Evolutionary conservation across 345 rosid genomes (phyloP), one percentile per base, ranked within the genome.

Genomic region (Syzygium aromaticum): DNA sequence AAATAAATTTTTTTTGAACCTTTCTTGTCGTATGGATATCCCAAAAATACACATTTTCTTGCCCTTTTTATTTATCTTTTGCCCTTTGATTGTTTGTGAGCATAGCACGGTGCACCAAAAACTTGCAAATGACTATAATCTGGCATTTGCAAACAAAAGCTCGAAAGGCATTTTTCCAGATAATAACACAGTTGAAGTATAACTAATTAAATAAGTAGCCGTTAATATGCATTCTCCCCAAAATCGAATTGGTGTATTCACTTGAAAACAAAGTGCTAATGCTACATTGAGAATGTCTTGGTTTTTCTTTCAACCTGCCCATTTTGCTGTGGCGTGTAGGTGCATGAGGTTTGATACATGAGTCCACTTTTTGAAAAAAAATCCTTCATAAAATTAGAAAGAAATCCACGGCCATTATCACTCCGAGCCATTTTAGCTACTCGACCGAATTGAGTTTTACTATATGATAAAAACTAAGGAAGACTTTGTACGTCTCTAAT

Each of bases 281-380:
- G 59, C 51, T 11, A 84, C 52, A 11, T 88, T 63, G 38, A 86
- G 84, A 40, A 87, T 11, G 16, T 89, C 88, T 1, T 61, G 6
- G 11, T 89, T 88, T 89, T 86, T 10, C 83, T 53, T 38, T 87
- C 56, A 23, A 49, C 73, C 6, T 54, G 46, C 7, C 85, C 84
- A 87, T 90, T 85, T 85, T 88, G 64, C 21, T 85, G 83, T 6
- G 87, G 87, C 2, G n/a, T 88, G 11, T n/a, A 6, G 30, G 85
- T 14, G 5, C 78, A 89, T 28, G 90, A 57, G 8, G 25, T 59
- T 13, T 90, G 67, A 23, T 61, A 83, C 19, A 43, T 5, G 22
- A 54, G 49, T 8, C 83, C 91, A n/a, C 89, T 54, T 1, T 67
- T 33, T 21, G 1, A 5, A 49, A 52, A 28, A 15, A 5, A 84